These are phyloP conservation scores for Phlyctochytrium planicorne DNA, from an alignment of 192 early-diverging fungal species.

Conservation along the genomic window DNA sequence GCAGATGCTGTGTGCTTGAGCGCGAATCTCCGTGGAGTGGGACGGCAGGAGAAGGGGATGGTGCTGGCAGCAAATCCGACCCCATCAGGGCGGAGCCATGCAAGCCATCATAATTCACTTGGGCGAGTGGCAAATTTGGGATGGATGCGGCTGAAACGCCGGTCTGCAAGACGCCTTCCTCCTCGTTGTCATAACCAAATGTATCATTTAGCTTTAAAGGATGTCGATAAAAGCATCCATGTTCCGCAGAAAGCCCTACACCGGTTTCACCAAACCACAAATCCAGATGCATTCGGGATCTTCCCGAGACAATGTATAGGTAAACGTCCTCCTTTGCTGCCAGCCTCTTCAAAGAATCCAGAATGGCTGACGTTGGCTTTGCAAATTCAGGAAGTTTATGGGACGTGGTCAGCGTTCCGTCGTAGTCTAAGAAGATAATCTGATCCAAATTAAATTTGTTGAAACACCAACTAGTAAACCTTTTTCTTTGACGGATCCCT, in stretches of 20 bases:
- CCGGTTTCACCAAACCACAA: slow-evolving; percentile 85
- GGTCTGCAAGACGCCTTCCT: too few species aligned
- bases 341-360: slow-evolving; percentile 70
- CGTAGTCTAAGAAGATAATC: slow-evolving; percentile 93
- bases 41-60: background rate
- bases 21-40: background rate
- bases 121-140: background rate
- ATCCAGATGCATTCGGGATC: slow-evolving; percentile 84
- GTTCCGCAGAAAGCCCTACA: slow-evolving; percentile 95
- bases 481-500: slow-evolving; percentile 54
- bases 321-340: slow-evolving; percentile 73
- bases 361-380: slow-evolving; percentile 73
- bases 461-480: background rate
- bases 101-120: background rate
- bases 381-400: slow-evolving; percentile 93
- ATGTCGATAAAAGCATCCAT: slow-evolving; percentile 97
- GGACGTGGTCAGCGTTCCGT: slow-evolving; percentile 81
- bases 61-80: background rate
- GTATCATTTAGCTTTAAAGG: slow-evolving; percentile 42
- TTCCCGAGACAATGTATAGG: slow-evolving; percentile 95
- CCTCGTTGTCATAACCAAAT: slow-evolving; percentile 40
- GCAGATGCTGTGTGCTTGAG: slow-evolving; percentile 10
- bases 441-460: slow-evolving; percentile 3
- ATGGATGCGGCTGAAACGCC: background rate
- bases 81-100: background rate